Conservation (phyloP, 2,329 filamentous ascomycete genomes). For the Calonectria pseudoreteaudii region DNA sequence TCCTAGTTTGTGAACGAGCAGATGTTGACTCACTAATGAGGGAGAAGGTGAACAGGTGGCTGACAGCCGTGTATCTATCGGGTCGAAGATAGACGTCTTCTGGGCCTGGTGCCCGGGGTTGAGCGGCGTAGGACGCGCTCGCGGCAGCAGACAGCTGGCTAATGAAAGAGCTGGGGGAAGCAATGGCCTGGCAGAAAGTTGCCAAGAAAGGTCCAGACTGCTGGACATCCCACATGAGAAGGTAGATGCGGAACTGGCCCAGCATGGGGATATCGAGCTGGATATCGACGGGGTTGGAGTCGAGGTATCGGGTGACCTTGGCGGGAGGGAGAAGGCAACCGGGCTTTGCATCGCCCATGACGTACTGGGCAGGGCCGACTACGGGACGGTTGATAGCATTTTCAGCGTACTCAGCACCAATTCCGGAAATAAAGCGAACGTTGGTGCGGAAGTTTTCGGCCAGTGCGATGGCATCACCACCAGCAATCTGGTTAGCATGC, state of each 20-base stretch:
- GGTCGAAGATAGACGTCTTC: constrained; percentile 76
- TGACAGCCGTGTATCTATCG: constrained; percentile 76
- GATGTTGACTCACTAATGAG: constrained; percentile 68
- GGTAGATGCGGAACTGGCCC: constrained; percentile 81
- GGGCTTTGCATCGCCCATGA: constrained; percentile 62
- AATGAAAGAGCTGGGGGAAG: constrained; percentile 64
- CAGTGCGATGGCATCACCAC: constrained; percentile 71
- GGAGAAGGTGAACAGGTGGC: constrained; percentile 76
- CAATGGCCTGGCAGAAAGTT: constrained; percentile 67
- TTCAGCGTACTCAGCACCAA: constrained; percentile 71
- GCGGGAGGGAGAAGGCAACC: constrained; percentile 73
- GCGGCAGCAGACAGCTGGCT: constrained; percentile 70
- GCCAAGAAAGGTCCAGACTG: constrained; percentile 68
- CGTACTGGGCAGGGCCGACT: constrained; percentile 50
- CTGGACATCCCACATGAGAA: constrained; percentile 74
- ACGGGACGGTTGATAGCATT: constrained; percentile 62
- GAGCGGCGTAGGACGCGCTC: constrained; percentile 69
- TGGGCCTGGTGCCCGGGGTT: constrained; percentile 67
- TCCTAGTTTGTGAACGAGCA: too few species aligned
- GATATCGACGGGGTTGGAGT: constrained; percentile 82
- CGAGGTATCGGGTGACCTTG: constrained; percentile 79
- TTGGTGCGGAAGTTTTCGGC: constrained; percentile 78
- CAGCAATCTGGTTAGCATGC: constrained; percentile 69
- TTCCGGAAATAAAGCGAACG: constrained; percentile 78
- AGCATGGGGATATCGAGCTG: constrained; percentile 83